phyloP scores from a whole-genome alignment of 2,329 filamentous ascomycete genomes.

The Massarina eburnea region DNA sequence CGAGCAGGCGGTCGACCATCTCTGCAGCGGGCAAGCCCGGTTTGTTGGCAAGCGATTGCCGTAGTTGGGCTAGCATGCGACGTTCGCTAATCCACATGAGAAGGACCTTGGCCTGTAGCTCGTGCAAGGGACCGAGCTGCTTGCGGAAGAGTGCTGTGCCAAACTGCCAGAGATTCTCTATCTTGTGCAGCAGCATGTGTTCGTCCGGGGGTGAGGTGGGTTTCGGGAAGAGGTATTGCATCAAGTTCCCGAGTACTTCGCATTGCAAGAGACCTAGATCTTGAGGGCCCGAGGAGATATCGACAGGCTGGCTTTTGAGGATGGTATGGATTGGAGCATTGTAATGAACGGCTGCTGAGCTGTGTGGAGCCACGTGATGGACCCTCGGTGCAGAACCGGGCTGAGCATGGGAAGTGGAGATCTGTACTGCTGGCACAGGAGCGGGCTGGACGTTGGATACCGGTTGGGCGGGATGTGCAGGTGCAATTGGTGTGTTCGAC shows the following conservation, averaged over 20 bases:
- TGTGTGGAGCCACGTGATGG: constrained; percentile 2
- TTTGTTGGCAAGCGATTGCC: constrained; percentile 21
- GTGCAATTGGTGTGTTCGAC: constrained; percentile 31
- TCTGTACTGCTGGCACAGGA: constrained; percentile 11
- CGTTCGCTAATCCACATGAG: constrained; percentile 35
- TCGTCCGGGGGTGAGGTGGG: constrained; percentile 27
- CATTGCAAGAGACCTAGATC: constrained; percentile 33
- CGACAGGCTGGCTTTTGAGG: constrained; percentile 28
- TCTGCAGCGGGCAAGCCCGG: constrained; percentile 28
- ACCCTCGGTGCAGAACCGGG: constrained; percentile 3
- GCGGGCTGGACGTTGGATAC: constrained; percentile 5
- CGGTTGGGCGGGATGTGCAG: constrained; percentile 7
- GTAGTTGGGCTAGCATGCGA: constrained; percentile 29
- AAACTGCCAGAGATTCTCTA: constrained; percentile 32
- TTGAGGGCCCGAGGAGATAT: constrained; percentile 9
- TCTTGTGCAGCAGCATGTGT: constrained; percentile 21
- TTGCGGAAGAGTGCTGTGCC: constrained; percentile 28
- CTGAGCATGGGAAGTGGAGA: constrained; percentile 10
- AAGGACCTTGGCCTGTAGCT: constrained; percentile 31
- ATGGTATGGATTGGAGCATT: constrained; percentile 15
- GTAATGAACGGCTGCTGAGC: constrained; percentile 1
- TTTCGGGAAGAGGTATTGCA: constrained; percentile 34
- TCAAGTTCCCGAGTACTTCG: constrained; percentile 33
- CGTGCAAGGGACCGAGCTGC: constrained; percentile 28
- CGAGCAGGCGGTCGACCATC: constrained; percentile 34